phyloP scores from a whole-genome alignment of 2,329 filamentous ascomycete genomes.

The Capronia coronata region DNA sequence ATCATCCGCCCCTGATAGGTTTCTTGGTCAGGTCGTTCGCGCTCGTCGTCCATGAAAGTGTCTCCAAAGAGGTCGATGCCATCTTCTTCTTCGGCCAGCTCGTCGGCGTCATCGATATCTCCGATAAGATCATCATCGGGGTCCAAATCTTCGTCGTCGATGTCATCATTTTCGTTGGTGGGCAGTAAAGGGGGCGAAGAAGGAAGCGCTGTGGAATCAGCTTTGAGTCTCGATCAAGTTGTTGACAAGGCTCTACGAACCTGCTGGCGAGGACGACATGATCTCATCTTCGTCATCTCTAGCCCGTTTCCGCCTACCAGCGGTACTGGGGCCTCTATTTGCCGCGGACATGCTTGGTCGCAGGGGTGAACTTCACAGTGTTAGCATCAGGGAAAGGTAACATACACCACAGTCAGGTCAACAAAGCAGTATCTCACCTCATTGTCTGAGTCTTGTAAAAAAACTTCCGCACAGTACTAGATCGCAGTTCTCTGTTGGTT shows the following conservation, averaged over 20 bases:
- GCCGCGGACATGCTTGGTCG: conserved; percentile 73
- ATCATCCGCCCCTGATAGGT: conserved; percentile 54
- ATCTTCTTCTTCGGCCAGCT: conserved; percentile 63
- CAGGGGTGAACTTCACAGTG: conserved; percentile 63
- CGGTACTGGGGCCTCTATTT: conserved; percentile 61
- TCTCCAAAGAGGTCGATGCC: conserved; percentile 64
- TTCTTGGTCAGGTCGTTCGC: conserved; percentile 42
- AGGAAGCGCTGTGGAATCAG: conserved; percentile 38
- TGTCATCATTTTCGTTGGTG: conserved; percentile 36
- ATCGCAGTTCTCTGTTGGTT: too few species aligned
- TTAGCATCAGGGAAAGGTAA: background rate
- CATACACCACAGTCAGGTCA: background rate
- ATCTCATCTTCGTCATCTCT: conserved; percentile 62
- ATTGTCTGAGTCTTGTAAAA: conserved; percentile 12
- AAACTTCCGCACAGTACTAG: too few species aligned
- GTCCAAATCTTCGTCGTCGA: conserved; percentile 41
- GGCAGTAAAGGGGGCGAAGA: conserved; percentile 57
- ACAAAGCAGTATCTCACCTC: conserved; percentile 10
- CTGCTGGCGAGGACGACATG: conserved; percentile 52
- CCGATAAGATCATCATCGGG: conserved; percentile 53
- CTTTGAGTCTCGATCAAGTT: background rate
- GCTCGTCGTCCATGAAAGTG: conserved; percentile 59
- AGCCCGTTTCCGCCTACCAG: conserved; percentile 55
- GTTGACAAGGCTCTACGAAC: conserved; percentile 28
- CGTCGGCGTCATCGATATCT: conserved; percentile 62